These are phyloP conservation scores for Hypoxylon trugodes DNA, from an alignment of 495 filamentous ascomycete species.

Conservation along the genomic window DNA sequence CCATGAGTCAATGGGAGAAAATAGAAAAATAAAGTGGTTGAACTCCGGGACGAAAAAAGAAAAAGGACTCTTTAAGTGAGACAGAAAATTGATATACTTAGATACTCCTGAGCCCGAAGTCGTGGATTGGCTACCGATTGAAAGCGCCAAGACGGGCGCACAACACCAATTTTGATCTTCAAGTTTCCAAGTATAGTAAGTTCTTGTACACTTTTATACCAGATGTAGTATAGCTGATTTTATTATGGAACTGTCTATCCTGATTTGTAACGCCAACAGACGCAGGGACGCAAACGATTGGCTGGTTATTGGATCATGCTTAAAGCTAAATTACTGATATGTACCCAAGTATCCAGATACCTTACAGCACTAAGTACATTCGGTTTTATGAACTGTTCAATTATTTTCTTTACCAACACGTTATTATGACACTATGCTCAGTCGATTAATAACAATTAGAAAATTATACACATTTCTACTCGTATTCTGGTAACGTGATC, in stretches of 20 bases:
- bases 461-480: no score
- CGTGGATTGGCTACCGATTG: constrained; percentile 41
- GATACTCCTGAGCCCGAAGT: constrained; percentile 18
- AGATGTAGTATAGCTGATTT: background rate
- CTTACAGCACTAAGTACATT: no score
- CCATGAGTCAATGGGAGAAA: no score
- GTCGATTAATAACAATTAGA: no score
- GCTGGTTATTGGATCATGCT: constrained; percentile 16
- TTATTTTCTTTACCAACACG: no score
- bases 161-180: constrained; percentile 11
- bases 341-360: no score
- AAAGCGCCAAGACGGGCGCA: constrained; percentile 2
- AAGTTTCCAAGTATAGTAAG: constrained; percentile 25
- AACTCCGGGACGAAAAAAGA: no score
- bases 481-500: no score
- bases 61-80: no score
- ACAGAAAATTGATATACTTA: constrained; percentile 8
- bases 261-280: background rate
- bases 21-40: no score
- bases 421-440: no score
- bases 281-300: constrained; percentile 25
- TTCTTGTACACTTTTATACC: background rate
- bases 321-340: constrained; percentile 11
- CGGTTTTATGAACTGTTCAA: no score
- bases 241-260: background rate